These are phyloP conservation scores for Hygrophoropsis aurantiaca DNA, from an alignment of 768 basidiomycete genomes.

Conservation along the genomic window DNA sequence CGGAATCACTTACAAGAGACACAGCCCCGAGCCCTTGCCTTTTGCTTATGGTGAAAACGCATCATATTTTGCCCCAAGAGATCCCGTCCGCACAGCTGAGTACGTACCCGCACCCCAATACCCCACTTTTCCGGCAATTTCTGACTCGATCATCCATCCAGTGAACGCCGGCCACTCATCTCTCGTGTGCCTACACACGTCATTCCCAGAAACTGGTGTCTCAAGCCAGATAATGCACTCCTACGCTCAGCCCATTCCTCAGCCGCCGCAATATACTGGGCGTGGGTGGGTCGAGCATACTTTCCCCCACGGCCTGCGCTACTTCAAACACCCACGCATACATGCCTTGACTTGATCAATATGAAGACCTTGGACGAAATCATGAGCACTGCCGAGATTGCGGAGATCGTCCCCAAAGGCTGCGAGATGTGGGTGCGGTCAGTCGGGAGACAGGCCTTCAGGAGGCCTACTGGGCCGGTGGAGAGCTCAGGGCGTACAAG, in stretches of 20 bases:
- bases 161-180: constrained; percentile 57
- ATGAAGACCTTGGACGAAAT: constrained; percentile 45
- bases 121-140: no score
- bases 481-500: constrained; percentile 49
- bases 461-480: constrained; percentile 32
- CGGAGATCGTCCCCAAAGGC: constrained; percentile 34
- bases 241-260: constrained; percentile 27
- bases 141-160: constrained; percentile 20
- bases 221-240: constrained; percentile 24
- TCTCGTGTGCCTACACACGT: constrained; percentile 33
- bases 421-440: constrained; percentile 66
- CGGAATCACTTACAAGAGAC: no score
- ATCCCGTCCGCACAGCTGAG: constrained; percentile 18
- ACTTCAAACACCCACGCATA: constrained; percentile 65
- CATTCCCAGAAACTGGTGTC: constrained; percentile 12
- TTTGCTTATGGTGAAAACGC: constrained; percentile 16
- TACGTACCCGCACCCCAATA: constrained; percentile 18
- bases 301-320: constrained; percentile 70
- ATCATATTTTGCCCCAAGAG: constrained; percentile 9
- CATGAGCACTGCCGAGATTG: constrained; percentile 30
- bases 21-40: constrained; percentile 19
- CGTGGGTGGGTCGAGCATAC: constrained; percentile 77
- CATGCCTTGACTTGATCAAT: constrained; percentile 58
- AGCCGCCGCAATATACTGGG: constrained; percentile 21
- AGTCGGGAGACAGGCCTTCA: constrained; percentile 26